phyloP scores from a whole-genome alignment of 768 basidiomycete species.

The Termitomyces bulborhizus region DNA sequence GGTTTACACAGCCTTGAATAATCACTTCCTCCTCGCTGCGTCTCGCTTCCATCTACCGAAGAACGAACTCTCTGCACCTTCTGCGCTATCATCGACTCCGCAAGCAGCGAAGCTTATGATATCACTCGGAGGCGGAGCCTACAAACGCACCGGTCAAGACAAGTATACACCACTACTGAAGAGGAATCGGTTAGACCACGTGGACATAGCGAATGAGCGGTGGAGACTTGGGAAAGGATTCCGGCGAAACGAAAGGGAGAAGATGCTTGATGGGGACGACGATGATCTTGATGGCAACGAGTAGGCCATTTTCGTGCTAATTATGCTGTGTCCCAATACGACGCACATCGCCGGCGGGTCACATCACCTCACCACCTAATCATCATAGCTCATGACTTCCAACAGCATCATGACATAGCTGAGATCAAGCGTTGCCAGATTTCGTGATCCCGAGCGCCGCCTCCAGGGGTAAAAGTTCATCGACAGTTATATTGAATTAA shows the following conservation, averaged over 20 bases:
- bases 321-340: neutral
- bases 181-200: constrained; percentile 62
- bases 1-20: constrained; percentile 56
- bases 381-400: neutral
- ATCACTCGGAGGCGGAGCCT: constrained; percentile 70
- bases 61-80: constrained; percentile 25
- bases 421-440: neutral
- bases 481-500: neutral
- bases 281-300: constrained; percentile 17
- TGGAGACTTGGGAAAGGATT: constrained; percentile 69
- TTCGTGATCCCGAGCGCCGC: neutral
- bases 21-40: constrained; percentile 59
- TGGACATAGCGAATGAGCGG: constrained; percentile 70
- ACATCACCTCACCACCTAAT: neutral
- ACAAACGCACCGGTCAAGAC: constrained; percentile 38
- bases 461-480: neutral
- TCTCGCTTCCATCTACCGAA: constrained; percentile 38
- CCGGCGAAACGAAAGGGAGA: constrained; percentile 32
- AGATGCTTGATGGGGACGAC: constrained; percentile 15
- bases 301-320: constrained; percentile 3
- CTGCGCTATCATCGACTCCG: neutral
- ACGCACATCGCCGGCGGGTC: neutral
- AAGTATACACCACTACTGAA: constrained; percentile 65
- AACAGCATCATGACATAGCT: neutral
- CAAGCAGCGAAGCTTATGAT: constrained; percentile 28